phyloP scores from a whole-genome alignment of 257 asterid species.

The Nicotiana tomentosiformis region DNA sequence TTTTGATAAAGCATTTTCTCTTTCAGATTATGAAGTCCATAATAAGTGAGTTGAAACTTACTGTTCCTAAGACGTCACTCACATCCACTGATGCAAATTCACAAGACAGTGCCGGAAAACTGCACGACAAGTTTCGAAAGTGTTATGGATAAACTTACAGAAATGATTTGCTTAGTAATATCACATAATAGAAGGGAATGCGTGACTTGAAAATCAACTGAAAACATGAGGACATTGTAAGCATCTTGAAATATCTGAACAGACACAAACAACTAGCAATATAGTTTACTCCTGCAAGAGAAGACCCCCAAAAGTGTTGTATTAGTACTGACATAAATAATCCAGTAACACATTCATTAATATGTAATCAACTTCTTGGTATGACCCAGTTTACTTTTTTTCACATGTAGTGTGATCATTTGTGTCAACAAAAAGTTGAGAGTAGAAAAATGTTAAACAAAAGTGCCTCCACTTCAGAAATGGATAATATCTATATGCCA shows the following conservation, averaged over 20 bases:
- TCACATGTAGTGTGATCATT: background rate
- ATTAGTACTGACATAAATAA: background rate
- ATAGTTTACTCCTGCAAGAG: background rate
- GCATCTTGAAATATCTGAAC: background rate
- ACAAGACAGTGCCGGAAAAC: constrained; percentile 96
- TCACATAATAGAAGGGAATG: background rate
- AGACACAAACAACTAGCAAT: background rate
- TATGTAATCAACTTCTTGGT: background rate
- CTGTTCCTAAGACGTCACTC: constrained; percentile 94
- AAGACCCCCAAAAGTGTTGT: background rate
- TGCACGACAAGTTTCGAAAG: constrained; percentile 27
- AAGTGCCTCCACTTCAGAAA: background rate
- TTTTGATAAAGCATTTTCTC: background rate
- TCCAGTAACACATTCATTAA: background rate
- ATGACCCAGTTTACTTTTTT: background rate
- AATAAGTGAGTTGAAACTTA: constrained; percentile 36
- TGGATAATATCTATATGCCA: background rate
- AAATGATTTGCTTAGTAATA: constrained; percentile 3
- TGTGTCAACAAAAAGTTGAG: background rate
- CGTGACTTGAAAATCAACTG: background rate
- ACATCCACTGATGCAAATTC: constrained; percentile 97
- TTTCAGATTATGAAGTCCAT: background rate
- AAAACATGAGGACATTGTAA: background rate
- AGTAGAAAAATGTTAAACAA: background rate
- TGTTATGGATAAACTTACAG: background rate